Conservation (phyloP, 2,329 filamentous ascomycete species). For the Penicillium sp. region DNA sequence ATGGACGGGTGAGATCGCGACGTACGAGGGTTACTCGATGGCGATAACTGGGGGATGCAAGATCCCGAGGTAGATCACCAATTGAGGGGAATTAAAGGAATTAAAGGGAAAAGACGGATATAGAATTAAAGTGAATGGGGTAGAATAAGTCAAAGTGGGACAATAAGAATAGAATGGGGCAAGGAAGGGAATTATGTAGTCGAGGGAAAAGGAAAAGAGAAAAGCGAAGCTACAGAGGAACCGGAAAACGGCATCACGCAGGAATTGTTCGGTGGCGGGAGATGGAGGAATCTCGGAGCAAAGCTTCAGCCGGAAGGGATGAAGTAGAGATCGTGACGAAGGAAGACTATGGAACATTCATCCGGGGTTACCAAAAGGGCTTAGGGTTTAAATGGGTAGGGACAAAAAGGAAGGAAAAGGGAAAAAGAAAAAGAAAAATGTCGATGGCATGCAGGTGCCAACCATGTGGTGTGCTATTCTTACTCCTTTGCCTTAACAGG, state of each 20-base stretch:
- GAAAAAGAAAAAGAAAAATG: slow-evolving; percentile 2
- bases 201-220: slow-evolving; percentile 9
- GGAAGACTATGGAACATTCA: background rate
- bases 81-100: background rate
- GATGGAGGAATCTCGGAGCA: slow-evolving; percentile 14
- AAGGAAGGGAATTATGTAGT: slow-evolving; percentile 11
- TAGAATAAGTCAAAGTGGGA: slow-evolving; percentile 1
- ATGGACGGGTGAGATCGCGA: background rate
- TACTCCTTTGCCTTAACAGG: slow-evolving; percentile 5
- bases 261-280: slow-evolving; percentile 21
- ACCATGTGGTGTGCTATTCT: slow-evolving; percentile 30
- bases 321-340: no score
- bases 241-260: slow-evolving; percentile 14
- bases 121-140: background rate
- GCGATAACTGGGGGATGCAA: background rate
- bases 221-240: slow-evolving; percentile 12
- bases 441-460: slow-evolving; percentile 29
- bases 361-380: background rate
- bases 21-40: background rate
- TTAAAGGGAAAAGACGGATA: background rate
- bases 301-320: slow-evolving; percentile 1
- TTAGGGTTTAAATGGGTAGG: background rate
- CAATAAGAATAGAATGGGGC: slow-evolving; percentile 1
- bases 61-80: background rate
- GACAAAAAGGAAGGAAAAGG: background rate